Conservation (phyloP, 371 early-diverging fungal genomes). For the Mycotypha africana region DNA sequence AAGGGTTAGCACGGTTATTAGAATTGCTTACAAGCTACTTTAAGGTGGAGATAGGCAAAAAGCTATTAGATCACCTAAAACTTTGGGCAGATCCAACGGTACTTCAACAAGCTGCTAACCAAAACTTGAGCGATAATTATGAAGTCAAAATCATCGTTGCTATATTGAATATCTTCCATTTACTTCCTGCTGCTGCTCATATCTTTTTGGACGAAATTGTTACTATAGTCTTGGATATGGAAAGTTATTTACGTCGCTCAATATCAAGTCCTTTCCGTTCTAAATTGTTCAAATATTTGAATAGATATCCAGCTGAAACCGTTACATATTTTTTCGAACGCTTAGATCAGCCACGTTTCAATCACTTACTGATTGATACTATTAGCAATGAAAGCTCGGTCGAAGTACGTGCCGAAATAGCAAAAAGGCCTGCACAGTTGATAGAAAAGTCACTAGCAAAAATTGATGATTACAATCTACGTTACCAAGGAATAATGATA, state of each 20-base stretch:
- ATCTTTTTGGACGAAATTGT: slow-evolving; percentile 90
- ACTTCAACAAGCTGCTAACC: slow-evolving; percentile 74
- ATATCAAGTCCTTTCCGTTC: slow-evolving; percentile 90
- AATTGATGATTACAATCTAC: slow-evolving; percentile 17
- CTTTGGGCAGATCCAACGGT: slow-evolving; percentile 88
- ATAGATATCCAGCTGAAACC: slow-evolving; percentile 81
- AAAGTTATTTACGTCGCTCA: slow-evolving; percentile 72
- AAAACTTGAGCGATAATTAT: slow-evolving; percentile 78
- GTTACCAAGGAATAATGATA: slow-evolving; percentile 62
- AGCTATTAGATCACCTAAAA: slow-evolving; percentile 90
- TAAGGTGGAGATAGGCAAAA: slow-evolving; percentile 97
- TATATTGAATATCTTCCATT: slow-evolving; percentile 88
- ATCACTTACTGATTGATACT: slow-evolving; percentile 69
- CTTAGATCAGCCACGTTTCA: slow-evolving; percentile 46
- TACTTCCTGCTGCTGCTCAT: slow-evolving; percentile 89
- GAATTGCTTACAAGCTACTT: slow-evolving; percentile 95
- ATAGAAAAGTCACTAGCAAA: slow-evolving; percentile 51
- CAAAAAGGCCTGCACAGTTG: slow-evolving; percentile 53
- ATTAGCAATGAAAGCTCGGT: slow-evolving; percentile 60
- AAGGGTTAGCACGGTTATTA: slow-evolving; percentile 90
- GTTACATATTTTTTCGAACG: slow-evolving; percentile 81
- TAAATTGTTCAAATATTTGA: slow-evolving; percentile 86
- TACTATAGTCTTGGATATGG: slow-evolving; percentile 78
- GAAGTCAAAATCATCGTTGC: slow-evolving; percentile 92
- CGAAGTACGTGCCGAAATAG: slow-evolving; percentile 66